Percentiles rank a stretch among this genome's conserved stretches.
Conservation (phyloP, 768 basidiomycete species). For the Clathrus columnatus region DNA sequence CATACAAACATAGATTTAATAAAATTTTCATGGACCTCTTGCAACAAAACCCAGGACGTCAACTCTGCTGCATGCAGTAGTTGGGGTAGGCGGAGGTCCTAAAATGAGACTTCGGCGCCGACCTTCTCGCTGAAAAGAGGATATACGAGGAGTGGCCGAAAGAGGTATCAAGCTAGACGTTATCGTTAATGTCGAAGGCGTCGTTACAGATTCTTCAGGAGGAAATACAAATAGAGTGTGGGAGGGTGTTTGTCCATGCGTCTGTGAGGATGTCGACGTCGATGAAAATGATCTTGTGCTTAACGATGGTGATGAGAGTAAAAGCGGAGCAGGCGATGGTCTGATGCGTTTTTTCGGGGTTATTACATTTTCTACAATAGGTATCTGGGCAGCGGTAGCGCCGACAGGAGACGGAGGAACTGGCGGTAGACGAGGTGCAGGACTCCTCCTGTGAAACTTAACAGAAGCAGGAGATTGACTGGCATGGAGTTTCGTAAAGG, state of each 20-base stretch:
- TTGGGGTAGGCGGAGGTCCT: slow-evolving; percentile 59
- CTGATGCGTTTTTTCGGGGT: background rate
- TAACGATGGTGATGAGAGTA: slow-evolving; percentile 26
- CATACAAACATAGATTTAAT: background rate
- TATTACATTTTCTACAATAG: slow-evolving; percentile 6
- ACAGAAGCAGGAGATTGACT: slow-evolving; percentile 21
- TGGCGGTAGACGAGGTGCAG: slow-evolving; percentile 56
- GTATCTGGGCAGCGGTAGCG: slow-evolving; percentile 35
- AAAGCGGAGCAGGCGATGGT: slow-evolving; percentile 47
- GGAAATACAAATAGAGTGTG: slow-evolving; percentile 86
- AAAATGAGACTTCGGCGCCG: slow-evolving; percentile 68
- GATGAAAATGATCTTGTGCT: slow-evolving; percentile 15
- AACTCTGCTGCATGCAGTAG: slow-evolving; percentile 74
- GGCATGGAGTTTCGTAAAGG: slow-evolving; percentile 42
- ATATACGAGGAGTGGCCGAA: slow-evolving; percentile 57
- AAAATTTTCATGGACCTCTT: background rate
- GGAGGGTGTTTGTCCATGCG: slow-evolving; percentile 11
- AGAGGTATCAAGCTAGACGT: slow-evolving; percentile 53
- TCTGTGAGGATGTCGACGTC: slow-evolving; percentile 14
- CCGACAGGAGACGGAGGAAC: slow-evolving; percentile 66
- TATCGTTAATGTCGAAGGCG: slow-evolving; percentile 76
- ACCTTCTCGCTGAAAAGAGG: slow-evolving; percentile 52
- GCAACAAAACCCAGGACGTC: slow-evolving; percentile 53
- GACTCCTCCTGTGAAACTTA: slow-evolving; percentile 49
- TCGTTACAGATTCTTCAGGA: slow-evolving; percentile 52